Evolutionary conservation across 2,329 filamentous ascomycete genomes (phyloP).

Genomic region (Botrytis cinerea): DNA sequence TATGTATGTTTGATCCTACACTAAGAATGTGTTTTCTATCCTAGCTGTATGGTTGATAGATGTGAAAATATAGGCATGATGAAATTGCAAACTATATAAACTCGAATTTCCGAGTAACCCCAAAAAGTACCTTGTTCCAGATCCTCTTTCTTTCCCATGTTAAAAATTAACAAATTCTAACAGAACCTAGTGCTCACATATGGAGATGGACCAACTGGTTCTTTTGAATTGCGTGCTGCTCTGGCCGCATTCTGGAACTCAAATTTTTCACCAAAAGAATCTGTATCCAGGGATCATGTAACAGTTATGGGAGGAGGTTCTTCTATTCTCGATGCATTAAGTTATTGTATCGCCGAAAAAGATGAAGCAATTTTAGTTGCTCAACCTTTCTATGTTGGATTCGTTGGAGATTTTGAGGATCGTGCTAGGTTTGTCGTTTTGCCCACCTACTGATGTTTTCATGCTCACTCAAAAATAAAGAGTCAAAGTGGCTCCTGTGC

Average conservation of each 20-base stretch:
- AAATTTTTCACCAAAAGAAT: conserved; percentile 43
- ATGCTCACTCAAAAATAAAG: not conserved
- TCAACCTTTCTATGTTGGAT: conserved; percentile 51
- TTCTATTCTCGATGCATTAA: conserved; percentile 39
- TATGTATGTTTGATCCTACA: conserved; percentile 16
- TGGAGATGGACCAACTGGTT: conserved; percentile 35
- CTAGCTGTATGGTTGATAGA: not conserved
- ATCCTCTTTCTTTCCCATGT: not conserved
- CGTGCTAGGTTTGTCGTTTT: conserved; percentile 31
- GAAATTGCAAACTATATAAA: conserved; percentile 27
- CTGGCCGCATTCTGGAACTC: conserved; percentile 47
- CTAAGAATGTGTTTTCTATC: not conserved
- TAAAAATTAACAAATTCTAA: not conserved
- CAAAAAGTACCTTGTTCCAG: conserved; percentile 10
- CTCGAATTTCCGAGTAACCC: conserved; percentile 14
- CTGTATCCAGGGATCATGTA: conserved; percentile 44
- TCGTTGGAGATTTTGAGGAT: conserved; percentile 47
- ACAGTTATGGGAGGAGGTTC: conserved; percentile 47
- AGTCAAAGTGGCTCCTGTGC: conserved; percentile 5
- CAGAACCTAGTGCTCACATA: conserved; percentile 27
- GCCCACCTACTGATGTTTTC: not conserved
- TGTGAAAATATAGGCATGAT: conserved; percentile 20
- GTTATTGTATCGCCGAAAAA: conserved; percentile 46
- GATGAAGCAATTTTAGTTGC: conserved; percentile 50
- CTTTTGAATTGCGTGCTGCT: conserved; percentile 43